phyloP scores from a whole-genome alignment of 805 yeast species.

The Ogataea degrootiae region DNA sequence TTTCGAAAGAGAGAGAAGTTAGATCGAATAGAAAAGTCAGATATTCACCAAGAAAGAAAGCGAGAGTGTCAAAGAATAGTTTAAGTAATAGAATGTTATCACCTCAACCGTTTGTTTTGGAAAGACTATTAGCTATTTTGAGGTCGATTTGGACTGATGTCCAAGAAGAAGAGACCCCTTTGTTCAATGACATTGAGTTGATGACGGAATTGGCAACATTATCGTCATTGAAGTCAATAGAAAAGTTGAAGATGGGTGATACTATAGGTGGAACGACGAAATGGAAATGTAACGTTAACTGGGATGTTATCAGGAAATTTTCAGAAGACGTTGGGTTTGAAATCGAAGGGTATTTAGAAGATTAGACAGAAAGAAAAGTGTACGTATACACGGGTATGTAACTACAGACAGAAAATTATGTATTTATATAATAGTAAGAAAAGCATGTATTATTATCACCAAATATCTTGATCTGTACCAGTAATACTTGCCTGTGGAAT shows the following conservation, averaged over 20 bases:
- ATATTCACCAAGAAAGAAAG: slow-evolving; percentile 14
- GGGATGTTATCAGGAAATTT: slow-evolving; percentile 56
- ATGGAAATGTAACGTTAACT: slow-evolving; percentile 76
- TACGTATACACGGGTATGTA: not conserved
- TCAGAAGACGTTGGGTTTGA: slow-evolving; percentile 65
- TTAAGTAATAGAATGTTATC: slow-evolving; percentile 59
- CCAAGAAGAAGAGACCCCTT: slow-evolving; percentile 29
- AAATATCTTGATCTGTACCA: slow-evolving; percentile 24
- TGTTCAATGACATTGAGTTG: slow-evolving; percentile 31
- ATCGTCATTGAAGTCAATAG: slow-evolving; percentile 28
- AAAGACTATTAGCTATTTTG: slow-evolving; percentile 73
- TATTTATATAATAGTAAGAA: not conserved
- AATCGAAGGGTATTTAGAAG: slow-evolving; percentile 51
- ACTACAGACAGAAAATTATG: not conserved
- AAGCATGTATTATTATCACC: slow-evolving; percentile 15
- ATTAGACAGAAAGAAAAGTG: slow-evolving; percentile 1
- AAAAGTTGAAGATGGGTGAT: slow-evolving; percentile 27
- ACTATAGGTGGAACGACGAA: slow-evolving; percentile 61
- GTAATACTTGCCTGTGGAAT: slow-evolving; percentile 20
- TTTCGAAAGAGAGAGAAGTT: slow-evolving; percentile 56
- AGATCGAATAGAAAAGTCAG: slow-evolving; percentile 36
- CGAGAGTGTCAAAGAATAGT: slow-evolving; percentile 36
- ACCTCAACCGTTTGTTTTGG: slow-evolving; percentile 73
- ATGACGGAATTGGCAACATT: slow-evolving; percentile 35
- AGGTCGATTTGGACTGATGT: slow-evolving; percentile 55